These are phyloP conservation scores for Podospora appendiculata DNA, from an alignment of 495 filamentous ascomycete species.

Conservation along the genomic window DNA sequence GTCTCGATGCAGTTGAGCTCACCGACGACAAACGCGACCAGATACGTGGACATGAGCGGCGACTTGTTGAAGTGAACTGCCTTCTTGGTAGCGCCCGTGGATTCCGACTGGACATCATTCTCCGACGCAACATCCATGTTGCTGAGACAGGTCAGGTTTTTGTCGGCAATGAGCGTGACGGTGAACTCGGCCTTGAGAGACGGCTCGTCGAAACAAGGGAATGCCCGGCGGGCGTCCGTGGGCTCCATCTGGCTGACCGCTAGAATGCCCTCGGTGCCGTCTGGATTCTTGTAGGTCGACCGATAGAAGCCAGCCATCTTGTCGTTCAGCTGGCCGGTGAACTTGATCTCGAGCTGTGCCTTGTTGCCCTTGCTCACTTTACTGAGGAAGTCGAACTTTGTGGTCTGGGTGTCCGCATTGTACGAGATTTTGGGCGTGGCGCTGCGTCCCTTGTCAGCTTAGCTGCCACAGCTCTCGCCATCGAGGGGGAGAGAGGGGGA, in stretches of 20 bases:
- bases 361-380: conserved; percentile 50
- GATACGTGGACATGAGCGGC: conserved; percentile 71
- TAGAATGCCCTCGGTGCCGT: conserved; percentile 55
- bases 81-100: conserved; percentile 43
- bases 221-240: conserved; percentile 65
- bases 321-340: conserved; percentile 63
- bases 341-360: conserved; percentile 56
- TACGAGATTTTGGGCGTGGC: conserved; percentile 49
- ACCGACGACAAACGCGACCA: conserved; percentile 68
- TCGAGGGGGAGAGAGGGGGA: neutral
- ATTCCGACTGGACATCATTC: conserved; percentile 45
- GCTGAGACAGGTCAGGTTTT: conserved; percentile 65
- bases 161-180: conserved; percentile 65
- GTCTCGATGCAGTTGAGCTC: conserved; percentile 72
- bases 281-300: conserved; percentile 60
- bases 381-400: conserved; percentile 55
- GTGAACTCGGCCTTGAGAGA: conserved; percentile 67
- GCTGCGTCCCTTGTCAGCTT: conserved; percentile 21
- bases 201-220: conserved; percentile 76
- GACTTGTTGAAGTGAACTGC: conserved; percentile 67
- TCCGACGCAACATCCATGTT: conserved; percentile 73
- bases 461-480: neutral
- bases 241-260: conserved; percentile 81
- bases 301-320: conserved; percentile 80
- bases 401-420: conserved; percentile 56